Conservation (phyloP, 2,329 filamentous ascomycete species). For the Ascochyta fabae region DNA sequence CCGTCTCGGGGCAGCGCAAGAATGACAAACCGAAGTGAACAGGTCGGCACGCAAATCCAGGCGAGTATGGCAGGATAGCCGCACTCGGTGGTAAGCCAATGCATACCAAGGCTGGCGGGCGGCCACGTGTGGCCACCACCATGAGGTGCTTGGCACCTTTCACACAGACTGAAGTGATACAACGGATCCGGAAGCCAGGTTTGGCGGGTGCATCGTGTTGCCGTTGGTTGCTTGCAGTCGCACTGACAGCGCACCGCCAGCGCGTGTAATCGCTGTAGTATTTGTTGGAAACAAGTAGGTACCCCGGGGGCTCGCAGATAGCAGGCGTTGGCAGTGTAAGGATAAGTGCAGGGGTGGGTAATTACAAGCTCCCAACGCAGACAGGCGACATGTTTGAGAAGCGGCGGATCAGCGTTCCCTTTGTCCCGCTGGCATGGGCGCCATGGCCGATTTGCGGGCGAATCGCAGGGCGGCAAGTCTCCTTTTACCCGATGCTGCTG, state of each 20-base stretch:
- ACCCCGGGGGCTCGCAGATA: not conserved
- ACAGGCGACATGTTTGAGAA: constrained; percentile 16
- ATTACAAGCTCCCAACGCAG: constrained; percentile 7
- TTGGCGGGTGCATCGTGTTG: not conserved
- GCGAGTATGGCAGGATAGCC: not conserved
- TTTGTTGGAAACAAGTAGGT: constrained; percentile 5
- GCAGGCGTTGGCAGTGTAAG: constrained; percentile 5
- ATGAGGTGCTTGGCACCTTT: constrained; percentile 1
- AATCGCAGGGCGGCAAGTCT: constrained; percentile 32
- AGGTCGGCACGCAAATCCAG: not conserved
- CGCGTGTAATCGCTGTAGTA: not conserved
- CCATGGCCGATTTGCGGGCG: constrained; percentile 26
- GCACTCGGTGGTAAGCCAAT: constrained; percentile 13
- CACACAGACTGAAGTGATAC: not conserved
- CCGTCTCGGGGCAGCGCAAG: constrained; percentile 17
- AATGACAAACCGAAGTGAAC: constrained; percentile 15
- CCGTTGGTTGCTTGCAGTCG: not conserved
- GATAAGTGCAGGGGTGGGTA: constrained; percentile 8
- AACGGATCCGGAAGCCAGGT: constrained; percentile 17
- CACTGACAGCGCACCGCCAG: not conserved
- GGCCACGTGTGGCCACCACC: constrained; percentile 5
- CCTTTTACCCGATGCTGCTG: constrained; percentile 42
- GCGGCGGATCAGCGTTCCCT: constrained; percentile 26
- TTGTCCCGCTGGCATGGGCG: constrained; percentile 24
- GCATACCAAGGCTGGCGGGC: constrained; percentile 14